Evolutionary conservation across 2,329 filamentous ascomycete genomes (phyloP).

Genomic region (Cytospora piceicola): DNA sequence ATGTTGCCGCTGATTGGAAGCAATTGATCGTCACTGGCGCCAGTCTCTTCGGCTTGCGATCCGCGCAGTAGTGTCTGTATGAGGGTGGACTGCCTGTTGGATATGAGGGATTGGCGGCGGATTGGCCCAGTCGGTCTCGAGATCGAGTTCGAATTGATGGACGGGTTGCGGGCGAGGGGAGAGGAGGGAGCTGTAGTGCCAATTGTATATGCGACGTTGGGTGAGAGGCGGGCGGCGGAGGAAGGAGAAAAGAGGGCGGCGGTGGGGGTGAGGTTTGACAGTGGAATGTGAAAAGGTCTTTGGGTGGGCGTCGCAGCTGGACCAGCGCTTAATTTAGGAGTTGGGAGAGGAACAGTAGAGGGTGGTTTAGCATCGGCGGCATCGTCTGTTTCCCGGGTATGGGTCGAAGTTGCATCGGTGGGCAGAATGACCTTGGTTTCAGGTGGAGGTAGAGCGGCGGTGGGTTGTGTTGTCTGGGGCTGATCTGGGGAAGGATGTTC

Average conservation of each 20-base stretch:
- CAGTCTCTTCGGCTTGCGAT: constrained; percentile 44
- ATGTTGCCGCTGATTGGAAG: constrained; percentile 52
- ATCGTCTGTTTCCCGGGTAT: constrained; percentile 13
- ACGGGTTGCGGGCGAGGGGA: constrained; percentile 36
- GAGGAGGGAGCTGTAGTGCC: constrained; percentile 30
- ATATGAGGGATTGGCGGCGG: constrained; percentile 51
- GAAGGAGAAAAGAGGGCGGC: constrained; percentile 24
- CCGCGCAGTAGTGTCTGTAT: constrained; percentile 59
- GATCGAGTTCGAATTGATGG: constrained; percentile 24
- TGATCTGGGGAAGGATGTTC: constrained; percentile 37
- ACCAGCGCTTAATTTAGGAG: constrained; percentile 18
- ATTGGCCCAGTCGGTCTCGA: constrained; percentile 35
- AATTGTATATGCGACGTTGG: constrained; percentile 30
- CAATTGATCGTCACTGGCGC: constrained; percentile 40
- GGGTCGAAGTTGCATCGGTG: constrained; percentile 12
- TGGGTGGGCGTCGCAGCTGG: constrained; percentile 5
- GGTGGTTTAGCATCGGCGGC: constrained; percentile 20
- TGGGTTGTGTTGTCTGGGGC: constrained; percentile 12
- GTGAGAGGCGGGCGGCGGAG: constrained; percentile 31
- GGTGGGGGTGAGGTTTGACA: constrained; percentile 22
- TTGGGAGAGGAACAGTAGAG: constrained; percentile 32
- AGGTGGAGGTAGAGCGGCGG: constrained; percentile 14
- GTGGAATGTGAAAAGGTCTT: constrained; percentile 24
- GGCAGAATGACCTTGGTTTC: background rate
- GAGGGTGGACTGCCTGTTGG: constrained; percentile 48